Evolutionary conservation across 345 rosid genomes (phyloP).

Genomic region (Bruguiera sexangula): DNA sequence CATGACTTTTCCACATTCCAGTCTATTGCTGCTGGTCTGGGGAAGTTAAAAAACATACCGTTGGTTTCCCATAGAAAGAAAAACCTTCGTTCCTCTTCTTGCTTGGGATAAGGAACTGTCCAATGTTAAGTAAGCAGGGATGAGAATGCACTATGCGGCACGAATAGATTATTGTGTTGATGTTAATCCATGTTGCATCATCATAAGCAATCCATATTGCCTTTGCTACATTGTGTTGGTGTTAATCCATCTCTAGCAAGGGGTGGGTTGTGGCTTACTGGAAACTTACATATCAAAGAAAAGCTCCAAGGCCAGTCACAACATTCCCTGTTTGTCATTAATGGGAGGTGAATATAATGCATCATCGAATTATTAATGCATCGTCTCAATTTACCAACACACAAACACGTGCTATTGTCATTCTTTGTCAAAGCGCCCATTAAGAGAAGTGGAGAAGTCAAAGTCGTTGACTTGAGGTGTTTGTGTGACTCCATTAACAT

Average conservation of each 20-base stretch:
- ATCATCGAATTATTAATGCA: background rate
- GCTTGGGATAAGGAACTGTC: too few species aligned
- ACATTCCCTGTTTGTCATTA: background rate
- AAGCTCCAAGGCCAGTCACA: background rate
- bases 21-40: background rate
- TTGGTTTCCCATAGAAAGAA: background rate
- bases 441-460: slow-evolving; percentile 40
- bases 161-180: too few species aligned
- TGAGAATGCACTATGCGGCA: too few species aligned
- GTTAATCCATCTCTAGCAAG: too few species aligned
- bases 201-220: slow-evolving; percentile 2
- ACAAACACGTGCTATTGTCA: background rate
- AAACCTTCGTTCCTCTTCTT: background rate
- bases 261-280: too few species aligned
- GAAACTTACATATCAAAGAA: too few species aligned
- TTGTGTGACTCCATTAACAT: slow-evolving; percentile 6
- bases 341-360: slow-evolving; percentile 11
- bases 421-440: slow-evolving; percentile 41
- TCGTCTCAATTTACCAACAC: background rate
- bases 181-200: background rate
- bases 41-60: background rate
- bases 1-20: background rate
- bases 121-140: too few species aligned
- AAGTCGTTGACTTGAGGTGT: slow-evolving; percentile 12
- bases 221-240: background rate